Base-by-base conservation (phyloP, 2,329 filamentous ascomycete genomes). In the Aspergillus terreus region DNA sequence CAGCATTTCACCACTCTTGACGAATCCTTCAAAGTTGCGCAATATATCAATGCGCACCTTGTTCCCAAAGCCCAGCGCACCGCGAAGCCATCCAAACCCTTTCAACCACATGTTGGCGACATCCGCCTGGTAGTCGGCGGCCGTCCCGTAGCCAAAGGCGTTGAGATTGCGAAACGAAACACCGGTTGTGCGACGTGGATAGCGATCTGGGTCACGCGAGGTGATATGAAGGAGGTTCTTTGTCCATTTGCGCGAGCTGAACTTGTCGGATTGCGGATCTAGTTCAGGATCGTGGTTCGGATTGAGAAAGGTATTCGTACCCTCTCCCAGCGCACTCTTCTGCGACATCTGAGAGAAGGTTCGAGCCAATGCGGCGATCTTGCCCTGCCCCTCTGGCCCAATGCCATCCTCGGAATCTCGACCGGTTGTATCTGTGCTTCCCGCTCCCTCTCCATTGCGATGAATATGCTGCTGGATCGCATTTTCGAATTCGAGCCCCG, bases 1-100 rank as follows among this genome's bases (percentile, higher is more conserved):
- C 21, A 82, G 69, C 74, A 82, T 79, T 64, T 82, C 80, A 21
- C 80, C 79, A 52, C 73, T 73, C 23, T 72, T 72, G 3, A 88
- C 64, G 1, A 86, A 58, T 0, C 86, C 86, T 58, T 88, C 79
- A 54, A 88, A 86, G 51, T 77, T 71, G 32, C 77, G 75, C 15
- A 88, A 68, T 48, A 88, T 88, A 41, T 82, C 78, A 57, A 83
- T 84, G 10, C 64, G 59, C 12, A 67, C 61, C 44, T 65, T 67
- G 49, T 72, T 65, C 2, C 64, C 58, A n/a, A 60, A 57, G 1
- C 69, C 67, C 6, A 68, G 17, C 23, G 64, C 45, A 41, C 60
- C 59, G 42, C 62, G 61, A 5, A 63, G 51, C 50, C 67, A 60
- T 1, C 65, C 63, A 6, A 56, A 56, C 12, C 62, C 67, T 48